Evolutionary conservation across 1,284 basidiomycete species (phyloP).

Genomic region (Pterulicium gracile): DNA sequence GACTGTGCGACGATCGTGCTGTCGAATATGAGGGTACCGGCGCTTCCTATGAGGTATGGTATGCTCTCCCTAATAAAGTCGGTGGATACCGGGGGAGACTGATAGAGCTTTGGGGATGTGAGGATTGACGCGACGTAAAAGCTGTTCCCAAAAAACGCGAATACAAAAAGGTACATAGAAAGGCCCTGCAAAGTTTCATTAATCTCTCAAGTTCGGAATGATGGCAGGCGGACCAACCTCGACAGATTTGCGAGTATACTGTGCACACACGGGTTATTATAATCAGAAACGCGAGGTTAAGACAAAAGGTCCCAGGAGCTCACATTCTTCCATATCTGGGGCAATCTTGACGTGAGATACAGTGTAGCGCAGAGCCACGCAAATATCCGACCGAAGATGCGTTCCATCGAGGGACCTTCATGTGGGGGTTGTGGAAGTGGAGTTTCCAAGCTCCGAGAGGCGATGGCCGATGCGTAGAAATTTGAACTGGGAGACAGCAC

Average conservation of each 20-base stretch:
- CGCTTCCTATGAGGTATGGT: slow-evolving; percentile 78
- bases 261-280: no score
- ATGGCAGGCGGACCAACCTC: slow-evolving; percentile 38
- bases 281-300: slow-evolving; percentile 2
- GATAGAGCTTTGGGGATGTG: slow-evolving; percentile 43
- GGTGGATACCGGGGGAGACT: slow-evolving; percentile 42
- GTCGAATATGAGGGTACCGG: slow-evolving; percentile 84
- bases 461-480: no score
- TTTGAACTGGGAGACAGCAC: no score
- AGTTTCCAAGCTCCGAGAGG: no score
- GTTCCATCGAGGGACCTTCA: slow-evolving; percentile 33
- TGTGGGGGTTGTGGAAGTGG: slow-evolving; percentile 18
- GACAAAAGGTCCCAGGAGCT: slow-evolving; percentile 19
- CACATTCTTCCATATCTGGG: slow-evolving; percentile 97
- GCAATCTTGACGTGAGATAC: slow-evolving; percentile 84
- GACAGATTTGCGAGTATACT: slow-evolving; percentile 87
- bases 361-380: slow-evolving; percentile 89
- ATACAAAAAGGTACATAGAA: slow-evolving; percentile 86
- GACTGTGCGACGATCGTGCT: slow-evolving; percentile 70
- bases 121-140: slow-evolving; percentile 86
- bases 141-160: slow-evolving; percentile 84
- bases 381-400: slow-evolving; percentile 74
- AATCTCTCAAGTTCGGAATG: slow-evolving; percentile 6
- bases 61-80: slow-evolving; percentile 62
- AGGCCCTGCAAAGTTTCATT: slow-evolving; percentile 44